Base-by-base conservation (phyloP, 208 protist genomes). In the Blastocrithidia nonstop region DNA sequence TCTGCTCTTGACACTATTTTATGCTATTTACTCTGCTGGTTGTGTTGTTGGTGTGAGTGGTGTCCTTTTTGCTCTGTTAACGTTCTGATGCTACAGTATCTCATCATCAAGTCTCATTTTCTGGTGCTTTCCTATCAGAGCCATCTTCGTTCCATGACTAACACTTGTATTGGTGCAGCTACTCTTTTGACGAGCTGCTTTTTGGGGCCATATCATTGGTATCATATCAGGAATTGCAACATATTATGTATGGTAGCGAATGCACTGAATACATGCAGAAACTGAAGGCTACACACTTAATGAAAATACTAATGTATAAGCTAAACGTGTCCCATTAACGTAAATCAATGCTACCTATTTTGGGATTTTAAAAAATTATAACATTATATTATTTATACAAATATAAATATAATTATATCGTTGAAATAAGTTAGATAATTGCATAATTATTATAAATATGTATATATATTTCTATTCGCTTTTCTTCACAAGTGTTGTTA, bases 11-110 rank as follows among this genome's bases (percentile, higher is more conserved):
- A 33, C 23, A 20, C 6, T 21, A 26, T 57, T 24, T 15, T 47
- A 25, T 41, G 15, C 6, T 5, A 19, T 52, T 4, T 21, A 19
- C 42, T 8, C 15, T 24, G 9, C 21, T 52, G 22, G 4, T 15
- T 64, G 27, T 9, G 38, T 24, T 23, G 50, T 62, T 22, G 56
- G 37, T 11, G 19, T 23, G 29, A 61, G 53, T 39, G 58, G 45
- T 23, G 52, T 65, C 6, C 29, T 65, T 21, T 65, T 54, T 50
- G 29, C 45, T 20, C 32, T 65, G 20, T 24, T 65, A 20, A 55
- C 11, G 7, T 45, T 55, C 51, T 35, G 26, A 8, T 32, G 28
- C 19, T 63, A 49, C n/a, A 25, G 35, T 3, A 35, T 19, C 21
- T 21, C 41, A 42, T 25, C 21, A 27, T 20, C 27, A 13, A n/a